Percentiles rank a stretch among this genome's conserved stretches.
These are phyloP conservation scores for Nyctanthes arbortristis DNA, from an alignment of 257 asterid genomes.

Conservation along the genomic window DNA sequence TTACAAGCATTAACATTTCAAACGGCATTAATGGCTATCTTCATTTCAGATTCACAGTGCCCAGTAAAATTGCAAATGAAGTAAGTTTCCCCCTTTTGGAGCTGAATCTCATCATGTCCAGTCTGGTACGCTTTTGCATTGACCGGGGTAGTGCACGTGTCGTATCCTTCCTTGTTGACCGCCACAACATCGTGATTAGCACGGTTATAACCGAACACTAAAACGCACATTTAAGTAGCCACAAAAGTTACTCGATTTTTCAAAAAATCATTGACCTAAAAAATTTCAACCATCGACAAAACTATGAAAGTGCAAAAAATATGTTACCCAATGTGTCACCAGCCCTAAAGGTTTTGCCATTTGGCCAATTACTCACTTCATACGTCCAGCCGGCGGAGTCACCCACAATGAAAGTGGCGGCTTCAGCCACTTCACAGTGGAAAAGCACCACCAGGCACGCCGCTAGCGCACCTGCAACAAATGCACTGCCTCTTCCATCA, in stretches of 20 bases:
- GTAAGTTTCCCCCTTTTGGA: conserved; percentile 51
- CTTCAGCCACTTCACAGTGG: conserved; percentile 12
- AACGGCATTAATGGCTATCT: conserved; percentile 45
- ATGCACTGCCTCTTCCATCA: conserved; percentile 19
- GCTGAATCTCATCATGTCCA: conserved; percentile 55
- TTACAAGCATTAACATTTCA: too few species aligned
- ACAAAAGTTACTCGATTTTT: not conserved
- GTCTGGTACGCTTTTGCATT: conserved; percentile 28
- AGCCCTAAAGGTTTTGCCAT: conserved; percentile 31
- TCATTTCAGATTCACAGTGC: conserved; percentile 66
- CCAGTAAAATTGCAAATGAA: conserved; percentile 58
- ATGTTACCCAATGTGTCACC: conserved; percentile 45
- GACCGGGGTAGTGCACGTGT: conserved; percentile 16
- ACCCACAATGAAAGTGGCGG: conserved; percentile 31
- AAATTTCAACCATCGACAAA: not conserved
- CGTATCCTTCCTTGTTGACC: conserved; percentile 29
- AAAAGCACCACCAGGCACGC: conserved; percentile 19
- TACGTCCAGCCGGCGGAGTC: conserved; percentile 41
- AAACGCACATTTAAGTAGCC: not conserved
- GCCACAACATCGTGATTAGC: conserved; percentile 37
- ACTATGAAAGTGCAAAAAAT: too few species aligned
- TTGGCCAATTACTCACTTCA: conserved; percentile 33
- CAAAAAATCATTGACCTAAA: too few species aligned
- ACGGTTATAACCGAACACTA: conserved; percentile 38
- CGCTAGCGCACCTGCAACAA: conserved; percentile 5